Percentiles rank a stretch among this genome's conserved stretches.
phyloP scores from a whole-genome alignment of 352 stramenopile species.

The Globisporangium takayamanum region DNA sequence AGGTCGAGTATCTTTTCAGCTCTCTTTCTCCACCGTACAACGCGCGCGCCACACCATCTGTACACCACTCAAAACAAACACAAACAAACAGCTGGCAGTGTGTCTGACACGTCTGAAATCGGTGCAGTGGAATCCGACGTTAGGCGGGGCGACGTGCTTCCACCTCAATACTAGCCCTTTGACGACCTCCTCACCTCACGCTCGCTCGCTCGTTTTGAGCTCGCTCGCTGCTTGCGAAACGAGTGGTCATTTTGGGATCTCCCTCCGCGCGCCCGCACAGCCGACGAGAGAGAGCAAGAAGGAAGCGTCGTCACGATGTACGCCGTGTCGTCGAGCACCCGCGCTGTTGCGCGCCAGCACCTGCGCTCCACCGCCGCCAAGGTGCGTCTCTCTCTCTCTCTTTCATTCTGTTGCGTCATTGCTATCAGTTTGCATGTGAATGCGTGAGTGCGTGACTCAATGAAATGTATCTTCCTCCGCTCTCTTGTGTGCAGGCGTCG shows the following conservation, averaged over 20 bases:
- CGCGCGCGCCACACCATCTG: background rate
- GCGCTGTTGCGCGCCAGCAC: constrained; percentile 52
- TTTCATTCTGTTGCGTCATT: background rate
- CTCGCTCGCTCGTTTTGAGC: background rate
- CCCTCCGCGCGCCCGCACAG: constrained; percentile 19
- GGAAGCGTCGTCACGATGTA: constrained; percentile 25
- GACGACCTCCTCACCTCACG: background rate
- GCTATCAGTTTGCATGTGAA: too few relatives aligned
- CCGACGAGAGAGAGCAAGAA: constrained; percentile 4
- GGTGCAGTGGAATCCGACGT: constrained; percentile 8
- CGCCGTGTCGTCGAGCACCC: constrained; percentile 51
- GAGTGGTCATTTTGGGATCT: constrained; percentile 81
- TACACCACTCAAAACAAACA: background rate
- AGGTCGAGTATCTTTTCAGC: background rate
- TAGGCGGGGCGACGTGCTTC: constrained; percentile 5
- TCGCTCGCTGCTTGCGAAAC: constrained; percentile 10
- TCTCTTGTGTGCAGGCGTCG: constrained; percentile 21
- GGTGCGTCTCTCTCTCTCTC: constrained; percentile 20
- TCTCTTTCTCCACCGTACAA: constrained; percentile 1
- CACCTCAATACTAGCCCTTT: background rate
- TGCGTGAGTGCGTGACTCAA: constrained; percentile 2
- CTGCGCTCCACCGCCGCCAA: constrained; percentile 59
- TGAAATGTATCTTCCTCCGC: constrained; percentile 8
- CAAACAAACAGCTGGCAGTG: background rate
- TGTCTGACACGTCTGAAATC: background rate